These are phyloP conservation scores for Salvia sclarea DNA, from an alignment of 305 asterid genomes.

Conservation along the genomic window DNA sequence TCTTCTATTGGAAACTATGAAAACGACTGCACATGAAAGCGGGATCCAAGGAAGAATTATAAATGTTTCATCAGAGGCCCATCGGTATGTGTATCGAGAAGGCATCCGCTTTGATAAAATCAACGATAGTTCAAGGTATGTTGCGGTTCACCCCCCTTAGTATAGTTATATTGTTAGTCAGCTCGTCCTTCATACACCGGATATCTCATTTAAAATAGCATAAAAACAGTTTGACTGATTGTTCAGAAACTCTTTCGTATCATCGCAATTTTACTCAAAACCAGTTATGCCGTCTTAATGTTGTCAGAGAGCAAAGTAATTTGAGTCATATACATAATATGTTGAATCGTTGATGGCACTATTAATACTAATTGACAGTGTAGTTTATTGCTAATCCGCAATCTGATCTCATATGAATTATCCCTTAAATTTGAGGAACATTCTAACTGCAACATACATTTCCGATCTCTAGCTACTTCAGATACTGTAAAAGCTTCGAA, in stretches of 20 bases:
- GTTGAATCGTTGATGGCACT: no score
- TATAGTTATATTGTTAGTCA: neutral
- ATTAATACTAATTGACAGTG: no score
- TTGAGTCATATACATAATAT: no score
- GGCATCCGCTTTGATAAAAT: constrained; percentile 74
- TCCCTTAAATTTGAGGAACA: neutral
- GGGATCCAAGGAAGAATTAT: constrained; percentile 79
- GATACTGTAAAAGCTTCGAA: neutral
- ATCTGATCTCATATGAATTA: no score
- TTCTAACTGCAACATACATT: neutral
- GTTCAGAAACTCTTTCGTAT: neutral
- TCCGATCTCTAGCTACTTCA: neutral
- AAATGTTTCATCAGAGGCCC: constrained; percentile 70
- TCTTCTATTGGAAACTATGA: constrained; percentile 72
- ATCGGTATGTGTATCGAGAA: constrained; percentile 46
- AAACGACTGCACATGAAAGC: constrained; percentile 60
- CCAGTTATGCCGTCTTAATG: neutral
- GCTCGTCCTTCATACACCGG: neutral
- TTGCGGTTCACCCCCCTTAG: no score
- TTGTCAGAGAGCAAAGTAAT: neutral
- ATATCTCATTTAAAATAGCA: neutral
- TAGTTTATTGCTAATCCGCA: no score
- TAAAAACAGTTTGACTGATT: neutral
- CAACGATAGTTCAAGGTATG: constrained; percentile 67
- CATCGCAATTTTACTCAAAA: neutral